Conservation (phyloP, 257 asterid genomes). For the Paraleonurus japonicus region DNA sequence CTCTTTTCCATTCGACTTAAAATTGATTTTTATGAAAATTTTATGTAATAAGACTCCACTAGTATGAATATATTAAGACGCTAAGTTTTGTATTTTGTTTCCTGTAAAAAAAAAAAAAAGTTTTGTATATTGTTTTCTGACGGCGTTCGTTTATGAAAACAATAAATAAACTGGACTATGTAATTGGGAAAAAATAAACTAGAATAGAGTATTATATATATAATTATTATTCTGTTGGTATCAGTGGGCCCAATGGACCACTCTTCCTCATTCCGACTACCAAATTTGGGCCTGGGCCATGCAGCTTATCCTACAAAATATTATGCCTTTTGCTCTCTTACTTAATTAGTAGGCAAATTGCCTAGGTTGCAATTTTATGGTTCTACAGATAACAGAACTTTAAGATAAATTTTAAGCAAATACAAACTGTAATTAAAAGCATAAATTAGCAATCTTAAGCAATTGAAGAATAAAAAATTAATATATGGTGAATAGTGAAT, state of each 20-base stretch:
- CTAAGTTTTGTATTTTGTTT: too few species aligned
- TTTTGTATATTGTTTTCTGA: too few species aligned
- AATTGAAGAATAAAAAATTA: neutral
- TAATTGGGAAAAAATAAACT: too few species aligned
- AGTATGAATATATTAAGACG: too few species aligned
- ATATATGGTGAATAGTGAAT: neutral
- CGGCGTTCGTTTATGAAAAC: too few species aligned
- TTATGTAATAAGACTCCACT: too few species aligned
- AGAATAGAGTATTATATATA: too few species aligned
- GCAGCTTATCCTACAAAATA: neutral
- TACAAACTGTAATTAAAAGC: too few species aligned
- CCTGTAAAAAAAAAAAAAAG: too few species aligned
- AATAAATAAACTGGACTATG: too few species aligned
- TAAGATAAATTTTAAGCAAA: neutral
- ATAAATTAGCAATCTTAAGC: neutral
- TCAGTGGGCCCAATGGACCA: neutral
- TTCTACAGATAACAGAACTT: neutral
- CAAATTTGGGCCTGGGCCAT: conserved; percentile 7
- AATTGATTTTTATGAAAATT: too few species aligned
- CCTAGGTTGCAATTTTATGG: neutral
- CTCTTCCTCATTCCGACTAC: neutral
- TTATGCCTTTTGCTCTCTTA: neutral
- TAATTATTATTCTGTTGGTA: neutral
- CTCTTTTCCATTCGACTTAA: too few species aligned
- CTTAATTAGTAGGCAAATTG: neutral